Conservation (phyloP, 805 yeast genomes). For the Pichia exigua region DNA sequence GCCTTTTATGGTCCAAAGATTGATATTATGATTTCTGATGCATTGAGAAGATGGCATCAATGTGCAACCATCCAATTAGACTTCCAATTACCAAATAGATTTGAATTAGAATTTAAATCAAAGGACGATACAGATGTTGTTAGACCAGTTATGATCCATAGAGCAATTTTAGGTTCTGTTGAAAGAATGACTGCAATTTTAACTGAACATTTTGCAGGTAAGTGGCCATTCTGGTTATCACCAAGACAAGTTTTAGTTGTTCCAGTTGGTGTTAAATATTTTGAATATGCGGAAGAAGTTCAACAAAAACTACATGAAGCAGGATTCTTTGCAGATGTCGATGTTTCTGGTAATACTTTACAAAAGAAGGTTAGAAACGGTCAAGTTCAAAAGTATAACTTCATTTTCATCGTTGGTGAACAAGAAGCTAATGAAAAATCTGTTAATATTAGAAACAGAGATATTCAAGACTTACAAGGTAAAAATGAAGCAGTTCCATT, state of each 20-base stretch:
- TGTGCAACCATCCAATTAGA: slow-evolving; percentile 98
- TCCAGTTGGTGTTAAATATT: slow-evolving; percentile 93
- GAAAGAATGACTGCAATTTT: slow-evolving; percentile 99
- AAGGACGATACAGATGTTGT: slow-evolving; percentile 51
- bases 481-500: slow-evolving; percentile 79
- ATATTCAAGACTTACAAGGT: slow-evolving; percentile 84
- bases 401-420: slow-evolving; percentile 94
- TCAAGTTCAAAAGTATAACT: slow-evolving; percentile 89
- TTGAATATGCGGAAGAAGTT: slow-evolving; percentile 81
- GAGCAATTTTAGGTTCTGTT: slow-evolving; percentile 96
- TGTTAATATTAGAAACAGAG: slow-evolving; percentile 96
- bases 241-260: slow-evolving; percentile 96
- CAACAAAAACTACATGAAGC: slow-evolving; percentile 58
- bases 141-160: slow-evolving; percentile 98
- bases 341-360: slow-evolving; percentile 88
- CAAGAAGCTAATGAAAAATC: slow-evolving; percentile 72
- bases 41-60: slow-evolving; percentile 94
- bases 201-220: slow-evolving; percentile 97
- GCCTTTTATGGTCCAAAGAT: slow-evolving; percentile 95
- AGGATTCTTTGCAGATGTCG: slow-evolving; percentile 90
- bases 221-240: slow-evolving; percentile 99
- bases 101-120: slow-evolving; percentile 80
- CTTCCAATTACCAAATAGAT: slow-evolving; percentile 95
- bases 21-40: slow-evolving; percentile 92
- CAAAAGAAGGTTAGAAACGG: slow-evolving; percentile 98